Evolutionary conservation across 352 stramenopile genomes (phyloP).

Genomic region (Phytophthora hybrid): DNA sequence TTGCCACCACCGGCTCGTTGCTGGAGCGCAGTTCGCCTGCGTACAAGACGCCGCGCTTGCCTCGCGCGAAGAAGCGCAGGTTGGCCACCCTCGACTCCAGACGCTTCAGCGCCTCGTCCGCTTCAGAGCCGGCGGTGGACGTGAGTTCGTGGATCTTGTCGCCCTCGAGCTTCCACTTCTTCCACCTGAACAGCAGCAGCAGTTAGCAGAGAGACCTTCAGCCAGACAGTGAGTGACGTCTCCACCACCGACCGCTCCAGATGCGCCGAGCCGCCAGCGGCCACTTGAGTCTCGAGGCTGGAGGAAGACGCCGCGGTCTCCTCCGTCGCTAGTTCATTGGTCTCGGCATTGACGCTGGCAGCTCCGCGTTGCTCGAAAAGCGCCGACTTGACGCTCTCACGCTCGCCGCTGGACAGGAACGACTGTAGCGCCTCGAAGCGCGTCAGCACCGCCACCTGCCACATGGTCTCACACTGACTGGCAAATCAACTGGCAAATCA

Average conservation of each 20-base stretch:
- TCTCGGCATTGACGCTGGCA: slow-evolving; percentile 17
- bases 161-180: slow-evolving; percentile 69
- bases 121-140: slow-evolving; percentile 17
- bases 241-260: slow-evolving; percentile 47
- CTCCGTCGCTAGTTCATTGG: background rate
- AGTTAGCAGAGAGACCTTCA: background rate
- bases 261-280: slow-evolving; percentile 39
- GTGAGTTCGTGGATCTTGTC: slow-evolving; percentile 67
- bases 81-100: slow-evolving; percentile 39
- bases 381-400: slow-evolving; percentile 34
- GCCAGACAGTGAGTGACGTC: too few relatives aligned
- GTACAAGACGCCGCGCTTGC: slow-evolving; percentile 73
- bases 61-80: slow-evolving; percentile 69
- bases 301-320: background rate
- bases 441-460: slow-evolving; percentile 46
- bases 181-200: slow-evolving; percentile 49
- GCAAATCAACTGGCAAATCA: slow-evolving; percentile 11
- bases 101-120: slow-evolving; percentile 27
- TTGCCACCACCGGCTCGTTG: slow-evolving; percentile 52
- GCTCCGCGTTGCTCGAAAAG: slow-evolving; percentile 26
- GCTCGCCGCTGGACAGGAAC: slow-evolving; percentile 42
- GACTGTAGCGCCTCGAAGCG: slow-evolving; percentile 52
- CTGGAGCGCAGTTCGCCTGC: slow-evolving; percentile 41
- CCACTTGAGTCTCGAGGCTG: slow-evolving; percentile 4
- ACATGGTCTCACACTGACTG: slow-evolving; percentile 45